phyloP scores from a whole-genome alignment of 2,329 filamentous ascomycete species.

The Trichoderma sp. region DNA sequence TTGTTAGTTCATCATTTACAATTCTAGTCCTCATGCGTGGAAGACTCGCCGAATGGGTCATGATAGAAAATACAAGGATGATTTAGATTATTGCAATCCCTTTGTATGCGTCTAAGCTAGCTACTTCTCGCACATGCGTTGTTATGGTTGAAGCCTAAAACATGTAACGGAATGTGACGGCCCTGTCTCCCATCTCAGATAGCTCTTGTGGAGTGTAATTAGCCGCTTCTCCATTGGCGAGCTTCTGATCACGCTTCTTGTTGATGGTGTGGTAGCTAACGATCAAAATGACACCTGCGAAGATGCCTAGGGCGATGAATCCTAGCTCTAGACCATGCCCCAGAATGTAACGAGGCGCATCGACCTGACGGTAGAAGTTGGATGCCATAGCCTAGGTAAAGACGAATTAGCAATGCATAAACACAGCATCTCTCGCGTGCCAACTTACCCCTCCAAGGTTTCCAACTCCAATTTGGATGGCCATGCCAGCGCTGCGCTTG shows the following conservation, averaged over 20 bases:
- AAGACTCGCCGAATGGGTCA: slow-evolving; percentile 5
- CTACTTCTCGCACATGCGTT: background rate
- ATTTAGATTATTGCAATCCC: background rate
- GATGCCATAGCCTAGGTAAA: slow-evolving; percentile 62
- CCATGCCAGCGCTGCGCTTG: slow-evolving; percentile 68
- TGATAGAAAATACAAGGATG: slow-evolving; percentile 18
- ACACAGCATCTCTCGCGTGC: background rate
- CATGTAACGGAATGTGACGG: slow-evolving; percentile 65
- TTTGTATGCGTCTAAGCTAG: background rate
- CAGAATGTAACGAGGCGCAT: slow-evolving; percentile 51
- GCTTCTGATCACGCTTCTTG: slow-evolving; percentile 52
- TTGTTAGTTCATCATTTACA: slow-evolving; percentile 29
- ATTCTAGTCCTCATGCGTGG: slow-evolving; percentile 17
- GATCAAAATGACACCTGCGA: slow-evolving; percentile 47
- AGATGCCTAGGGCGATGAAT: slow-evolving; percentile 50
- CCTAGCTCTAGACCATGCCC: slow-evolving; percentile 54
- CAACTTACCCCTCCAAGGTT: slow-evolving; percentile 56
- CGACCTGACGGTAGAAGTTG: slow-evolving; percentile 65
- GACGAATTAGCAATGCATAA: background rate
- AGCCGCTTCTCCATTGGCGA: slow-evolving; percentile 46
- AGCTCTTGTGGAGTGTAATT: slow-evolving; percentile 50
- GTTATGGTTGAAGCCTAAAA: slow-evolving; percentile 34
- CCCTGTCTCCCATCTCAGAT: slow-evolving; percentile 60
- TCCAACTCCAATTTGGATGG: slow-evolving; percentile 62
- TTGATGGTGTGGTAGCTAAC: slow-evolving; percentile 61